Evolutionary conservation across 768 basidiomycete species (phyloP).

Genomic region (Terana coerulea): DNA sequence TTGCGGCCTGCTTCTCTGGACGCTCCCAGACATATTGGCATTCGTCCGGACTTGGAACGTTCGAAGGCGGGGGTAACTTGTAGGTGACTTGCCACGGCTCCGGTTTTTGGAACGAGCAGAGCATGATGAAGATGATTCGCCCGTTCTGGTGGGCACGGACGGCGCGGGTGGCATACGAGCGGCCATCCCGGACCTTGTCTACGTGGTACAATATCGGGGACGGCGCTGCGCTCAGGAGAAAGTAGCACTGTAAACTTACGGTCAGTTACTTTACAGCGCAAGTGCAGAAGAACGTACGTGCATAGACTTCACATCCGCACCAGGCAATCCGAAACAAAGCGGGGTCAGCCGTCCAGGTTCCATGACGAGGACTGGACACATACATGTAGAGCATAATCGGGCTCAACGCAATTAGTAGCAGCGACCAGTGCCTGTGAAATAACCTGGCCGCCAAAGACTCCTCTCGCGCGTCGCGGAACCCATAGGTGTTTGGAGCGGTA

Average conservation of each 20-base stretch:
- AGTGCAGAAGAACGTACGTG: conserved; percentile 50
- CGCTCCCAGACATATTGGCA: conserved; percentile 56
- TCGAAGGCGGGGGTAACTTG: conserved; percentile 64
- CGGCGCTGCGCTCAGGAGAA: conserved; percentile 70
- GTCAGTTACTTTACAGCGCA: neutral
- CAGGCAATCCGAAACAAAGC: no score
- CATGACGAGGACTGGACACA: no score
- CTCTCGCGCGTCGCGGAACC: conserved; percentile 57
- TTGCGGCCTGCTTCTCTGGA: conserved; percentile 24
- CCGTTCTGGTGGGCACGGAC: conserved; percentile 45
- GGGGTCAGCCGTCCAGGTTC: no score
- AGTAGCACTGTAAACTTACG: conserved; percentile 68
- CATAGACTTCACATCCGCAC: conserved; percentile 58
- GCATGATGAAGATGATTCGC: conserved; percentile 53
- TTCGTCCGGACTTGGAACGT: conserved; percentile 52
- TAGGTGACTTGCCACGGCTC: conserved; percentile 71
- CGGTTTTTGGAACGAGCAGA: conserved; percentile 80
- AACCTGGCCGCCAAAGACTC: conserved; percentile 87
- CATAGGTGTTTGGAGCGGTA: conserved; percentile 76
- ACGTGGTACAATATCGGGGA: conserved; percentile 78
- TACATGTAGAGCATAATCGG: conserved; percentile 68
- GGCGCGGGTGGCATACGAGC: conserved; percentile 63
- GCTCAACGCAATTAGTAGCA: conserved; percentile 70
- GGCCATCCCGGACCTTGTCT: conserved; percentile 70
- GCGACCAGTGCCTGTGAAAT: conserved; percentile 84